Evolutionary conservation across 2,329 filamentous ascomycete genomes (phyloP).

Genomic region (Thielaviopsis punctulata): DNA sequence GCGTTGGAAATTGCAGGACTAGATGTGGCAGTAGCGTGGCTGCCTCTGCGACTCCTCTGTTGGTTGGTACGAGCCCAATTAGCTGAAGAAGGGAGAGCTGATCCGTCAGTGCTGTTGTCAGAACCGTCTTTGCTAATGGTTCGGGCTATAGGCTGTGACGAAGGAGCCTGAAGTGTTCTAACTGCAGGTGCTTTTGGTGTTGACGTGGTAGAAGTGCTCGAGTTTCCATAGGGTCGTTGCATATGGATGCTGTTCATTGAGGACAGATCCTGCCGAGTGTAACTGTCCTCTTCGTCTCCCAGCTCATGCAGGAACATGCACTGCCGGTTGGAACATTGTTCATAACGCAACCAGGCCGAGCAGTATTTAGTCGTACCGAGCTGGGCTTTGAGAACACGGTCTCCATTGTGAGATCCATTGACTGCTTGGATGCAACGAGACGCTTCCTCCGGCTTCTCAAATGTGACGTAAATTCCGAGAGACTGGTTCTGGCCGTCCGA

Average conservation of each 20-base stretch:
- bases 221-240: constrained; percentile 45
- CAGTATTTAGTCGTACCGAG: constrained; percentile 95
- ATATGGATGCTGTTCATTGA: constrained; percentile 84
- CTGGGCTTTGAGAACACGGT: constrained; percentile 63
- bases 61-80: constrained; percentile 66
- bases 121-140: constrained; percentile 65
- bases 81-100: constrained; percentile 81
- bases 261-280: constrained; percentile 82
- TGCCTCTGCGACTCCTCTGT: constrained; percentile 51
- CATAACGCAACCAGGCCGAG: constrained; percentile 86
- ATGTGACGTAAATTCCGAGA: constrained; percentile 96
- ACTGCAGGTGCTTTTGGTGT: background rate
- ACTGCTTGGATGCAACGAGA: constrained; percentile 80
- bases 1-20: constrained; percentile 59
- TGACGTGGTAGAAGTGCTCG: constrained; percentile 29
- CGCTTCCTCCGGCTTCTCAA: constrained; percentile 80
- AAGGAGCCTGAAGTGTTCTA: constrained; percentile 13
- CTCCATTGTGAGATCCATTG: constrained; percentile 81
- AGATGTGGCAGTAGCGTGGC: constrained; percentile 63
- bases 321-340: constrained; percentile 84
- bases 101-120: constrained; percentile 54
- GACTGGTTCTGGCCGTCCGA: constrained; percentile 63
- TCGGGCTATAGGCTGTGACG: constrained; percentile 50
- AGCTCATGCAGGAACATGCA: constrained; percentile 98
- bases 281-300: constrained; percentile 95